Evolutionary conservation across 257 asterid genomes (phyloP).

Genomic region (Echium plantagineum): DNA sequence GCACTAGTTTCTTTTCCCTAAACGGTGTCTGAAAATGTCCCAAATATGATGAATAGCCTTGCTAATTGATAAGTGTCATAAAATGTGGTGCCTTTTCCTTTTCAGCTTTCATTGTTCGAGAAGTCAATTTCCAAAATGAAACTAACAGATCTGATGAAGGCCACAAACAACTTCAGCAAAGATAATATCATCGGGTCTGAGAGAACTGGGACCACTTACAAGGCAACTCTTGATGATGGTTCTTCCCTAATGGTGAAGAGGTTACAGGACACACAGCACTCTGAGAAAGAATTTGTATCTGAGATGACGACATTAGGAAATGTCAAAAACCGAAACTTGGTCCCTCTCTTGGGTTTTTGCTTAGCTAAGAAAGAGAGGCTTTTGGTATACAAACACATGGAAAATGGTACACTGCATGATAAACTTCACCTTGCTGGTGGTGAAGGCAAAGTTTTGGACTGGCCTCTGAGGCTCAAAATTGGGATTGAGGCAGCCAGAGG

Average conservation of each 20-base stretch:
- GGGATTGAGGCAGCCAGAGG: slow-evolving; percentile 33
- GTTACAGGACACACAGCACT: slow-evolving; percentile 28
- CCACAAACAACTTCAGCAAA: slow-evolving; percentile 25
- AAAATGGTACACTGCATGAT: slow-evolving; percentile 28
- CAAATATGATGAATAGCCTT: too few species aligned
- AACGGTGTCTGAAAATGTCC: too few species aligned
- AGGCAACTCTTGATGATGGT: slow-evolving; percentile 31
- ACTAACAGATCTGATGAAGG: slow-evolving; percentile 35
- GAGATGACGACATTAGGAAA: slow-evolving; percentile 34
- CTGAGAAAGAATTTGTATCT: slow-evolving; percentile 31
- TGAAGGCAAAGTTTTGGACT: slow-evolving; percentile 17
- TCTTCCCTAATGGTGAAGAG: slow-evolving; percentile 33
- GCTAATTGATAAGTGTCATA: background rate
- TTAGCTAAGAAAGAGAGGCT: slow-evolving; percentile 27
- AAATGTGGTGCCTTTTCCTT: background rate
- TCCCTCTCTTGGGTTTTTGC: slow-evolving; percentile 41
- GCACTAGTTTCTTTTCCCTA: too few species aligned
- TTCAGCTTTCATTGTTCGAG: slow-evolving; percentile 37
- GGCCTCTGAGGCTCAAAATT: slow-evolving; percentile 30
- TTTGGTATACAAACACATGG: slow-evolving; percentile 34
- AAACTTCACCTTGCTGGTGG: slow-evolving; percentile 17
- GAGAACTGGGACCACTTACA: slow-evolving; percentile 29
- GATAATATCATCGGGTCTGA: slow-evolving; percentile 27
- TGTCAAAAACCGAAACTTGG: slow-evolving; percentile 29
- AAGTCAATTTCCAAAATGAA: slow-evolving; percentile 36